Evolutionary conservation across 768 basidiomycete species (phyloP), one percentile per base, ranked within the genome.

Genomic region (Calvatia gigantea): DNA sequence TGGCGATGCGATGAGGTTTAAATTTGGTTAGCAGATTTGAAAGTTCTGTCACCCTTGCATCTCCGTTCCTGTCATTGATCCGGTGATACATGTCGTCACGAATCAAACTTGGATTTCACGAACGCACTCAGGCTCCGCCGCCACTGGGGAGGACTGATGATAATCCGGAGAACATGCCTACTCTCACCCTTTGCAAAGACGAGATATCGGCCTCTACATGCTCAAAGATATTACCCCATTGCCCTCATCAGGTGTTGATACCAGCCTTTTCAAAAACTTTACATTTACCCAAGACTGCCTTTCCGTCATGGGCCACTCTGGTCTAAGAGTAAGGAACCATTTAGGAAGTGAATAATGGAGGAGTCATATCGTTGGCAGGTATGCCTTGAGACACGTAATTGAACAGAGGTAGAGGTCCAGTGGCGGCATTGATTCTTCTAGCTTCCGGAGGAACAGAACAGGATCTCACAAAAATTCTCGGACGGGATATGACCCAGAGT

Each of bases 321-420:
- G 1, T 73, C 75, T n/a, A 81, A 80, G 58, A 77, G 81, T 37
- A 89, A 91, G 61, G 69, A 71, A 6, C 72, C 72, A 17, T 86
- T 84, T 61, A 77, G 81, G 56, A 69, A 71, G 50, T 77, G 82
- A 60, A 91, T 88, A 2, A 86, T 86, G 33, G 85, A 87, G 27
- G 78, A 80, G 3, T 73, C 98, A 9, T 98, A 98, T 66, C 67
- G 68, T 43, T 87, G 85, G 87, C 89, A 91, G 83, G 88, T 87
- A 54, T 14, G 78, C 71, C 50, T 50, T 63, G 56, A 32, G 2
- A 5, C 9, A 14, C n/a, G 27, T 45, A 23, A n/a, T 44, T 31
- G 35, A 32, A 12, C n/a, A n/a, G n/a, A n/a, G n/a, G n/a, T n/a
- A n/a, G n/a, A n/a, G n/a, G n/a, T n/a, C n/a, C n/a, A n/a, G n/a